phyloP scores from a whole-genome alignment of 176 grass and related monocot species.

The Hordeum marinum region DNA sequence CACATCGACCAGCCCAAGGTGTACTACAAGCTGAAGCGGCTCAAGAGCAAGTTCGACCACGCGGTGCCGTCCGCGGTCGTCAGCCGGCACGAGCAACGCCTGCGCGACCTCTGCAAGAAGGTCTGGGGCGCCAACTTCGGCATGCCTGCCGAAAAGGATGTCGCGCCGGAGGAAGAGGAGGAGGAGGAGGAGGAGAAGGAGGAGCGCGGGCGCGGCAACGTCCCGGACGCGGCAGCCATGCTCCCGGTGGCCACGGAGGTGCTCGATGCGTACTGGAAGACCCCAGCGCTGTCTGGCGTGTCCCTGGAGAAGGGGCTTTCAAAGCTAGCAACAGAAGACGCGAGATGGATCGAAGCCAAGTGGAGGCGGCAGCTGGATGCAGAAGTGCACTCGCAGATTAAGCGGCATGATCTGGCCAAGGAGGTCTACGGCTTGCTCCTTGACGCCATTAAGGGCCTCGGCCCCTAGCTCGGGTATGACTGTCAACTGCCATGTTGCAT shows the following conservation, averaged over 20 bases:
- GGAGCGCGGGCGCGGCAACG: neutral
- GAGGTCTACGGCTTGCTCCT: constrained; percentile 59
- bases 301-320: constrained; percentile 54
- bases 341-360: constrained; percentile 37
- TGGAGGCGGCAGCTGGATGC: constrained; percentile 65
- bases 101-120: constrained; percentile 49
- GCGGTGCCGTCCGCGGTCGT: neutral
- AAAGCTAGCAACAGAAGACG: constrained; percentile 16
- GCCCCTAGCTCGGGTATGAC: constrained; percentile 31
- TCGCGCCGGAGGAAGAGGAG: constrained; percentile 25
- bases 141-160: neutral
- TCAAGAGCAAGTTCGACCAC: constrained; percentile 79
- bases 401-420: constrained; percentile 60
- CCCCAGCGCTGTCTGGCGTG: neutral
- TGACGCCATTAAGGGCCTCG: constrained; percentile 42
- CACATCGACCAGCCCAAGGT: constrained; percentile 60
- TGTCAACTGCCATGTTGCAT: constrained; percentile 20
- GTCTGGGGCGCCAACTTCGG: constrained; percentile 44
- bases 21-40: constrained; percentile 89
- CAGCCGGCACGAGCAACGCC: constrained; percentile 36
- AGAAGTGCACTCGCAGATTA: constrained; percentile 49
- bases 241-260: constrained; percentile 44
- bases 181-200: neutral
- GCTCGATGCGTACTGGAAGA: constrained; percentile 61
- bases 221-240: constrained; percentile 44